A percentile compares a stretch with the other conserved stretches of the same genome.
Conservation (phyloP, 257 asterid species). For the Anisodus tanguticus region DNA sequence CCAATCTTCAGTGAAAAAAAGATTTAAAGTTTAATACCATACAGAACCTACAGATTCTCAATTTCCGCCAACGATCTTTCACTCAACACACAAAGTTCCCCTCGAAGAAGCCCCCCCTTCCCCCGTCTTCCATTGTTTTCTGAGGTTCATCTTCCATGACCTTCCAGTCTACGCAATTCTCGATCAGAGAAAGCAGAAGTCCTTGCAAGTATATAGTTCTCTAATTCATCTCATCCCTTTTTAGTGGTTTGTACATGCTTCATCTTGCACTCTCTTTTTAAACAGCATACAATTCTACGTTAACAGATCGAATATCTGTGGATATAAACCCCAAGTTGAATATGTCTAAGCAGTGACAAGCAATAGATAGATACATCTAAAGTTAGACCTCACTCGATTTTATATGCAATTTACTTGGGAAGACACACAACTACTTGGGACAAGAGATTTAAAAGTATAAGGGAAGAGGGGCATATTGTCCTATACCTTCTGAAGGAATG, state of each 20-base stretch:
- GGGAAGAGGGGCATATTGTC: conserved; percentile 21
- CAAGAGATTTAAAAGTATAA: not conserved
- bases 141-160: not conserved
- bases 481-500: conserved; percentile 56
- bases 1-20: not conserved
- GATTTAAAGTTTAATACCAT: not conserved
- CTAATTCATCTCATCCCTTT: not conserved
- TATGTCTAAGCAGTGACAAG: not conserved
- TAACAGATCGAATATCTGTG: conserved; percentile 7
- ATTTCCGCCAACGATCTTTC: not conserved
- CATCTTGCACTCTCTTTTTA: conserved; percentile 7
- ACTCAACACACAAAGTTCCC: not conserved
- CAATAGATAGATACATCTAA: not conserved
- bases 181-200: not conserved
- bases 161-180: not conserved
- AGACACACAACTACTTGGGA: not conserved
- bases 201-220: conserved; percentile 1
- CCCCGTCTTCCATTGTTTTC: not conserved
- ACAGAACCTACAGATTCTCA: not conserved
- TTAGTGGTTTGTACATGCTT: conserved; percentile 17
- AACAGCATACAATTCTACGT: not conserved
- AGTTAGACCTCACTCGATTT: not conserved
- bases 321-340: conserved; percentile 14
- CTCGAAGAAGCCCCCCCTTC: not conserved
- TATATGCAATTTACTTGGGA: conserved; percentile 23